Evolutionary conservation across 2,329 filamentous ascomycete species (phyloP).

Genomic region (Rhynchosporium agropyri): DNA sequence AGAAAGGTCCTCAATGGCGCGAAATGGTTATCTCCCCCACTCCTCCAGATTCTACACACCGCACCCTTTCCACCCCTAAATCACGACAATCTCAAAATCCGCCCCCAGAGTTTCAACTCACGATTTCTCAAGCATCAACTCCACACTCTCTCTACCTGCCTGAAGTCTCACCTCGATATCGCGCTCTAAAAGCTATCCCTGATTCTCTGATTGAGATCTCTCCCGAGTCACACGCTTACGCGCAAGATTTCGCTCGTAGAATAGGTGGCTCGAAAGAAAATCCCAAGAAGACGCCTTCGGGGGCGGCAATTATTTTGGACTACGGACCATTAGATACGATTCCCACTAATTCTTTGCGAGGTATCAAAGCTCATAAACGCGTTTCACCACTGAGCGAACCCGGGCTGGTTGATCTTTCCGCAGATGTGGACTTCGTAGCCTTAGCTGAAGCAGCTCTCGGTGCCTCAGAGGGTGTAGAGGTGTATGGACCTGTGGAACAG

Average conservation of each 20-base stretch:
- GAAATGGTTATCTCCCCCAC: conserved; percentile 78
- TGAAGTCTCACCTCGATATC: conserved; percentile 78
- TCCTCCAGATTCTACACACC: conserved; percentile 56
- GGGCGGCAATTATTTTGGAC: conserved; percentile 92
- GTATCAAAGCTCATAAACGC: conserved; percentile 75
- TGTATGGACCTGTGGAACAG: conserved; percentile 90
- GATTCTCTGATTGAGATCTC: conserved; percentile 85
- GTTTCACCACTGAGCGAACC: conserved; percentile 81
- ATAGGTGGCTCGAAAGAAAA: conserved; percentile 70
- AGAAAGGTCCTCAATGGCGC: conserved; percentile 68
- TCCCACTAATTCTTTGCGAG: conserved; percentile 86
- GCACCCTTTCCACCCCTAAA: conserved; percentile 56
- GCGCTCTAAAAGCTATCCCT: conserved; percentile 66
- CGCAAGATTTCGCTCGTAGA: conserved; percentile 76
- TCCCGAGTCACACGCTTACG: conserved; percentile 81
- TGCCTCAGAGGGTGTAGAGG: conserved; percentile 79
- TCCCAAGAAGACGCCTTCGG: conserved; percentile 66
- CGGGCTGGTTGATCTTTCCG: conserved; percentile 84
- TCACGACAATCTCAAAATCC: conserved; percentile 51
- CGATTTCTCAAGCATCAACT: conserved; percentile 72
- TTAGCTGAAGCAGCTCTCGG: conserved; percentile 79
- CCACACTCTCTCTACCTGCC: conserved; percentile 86
- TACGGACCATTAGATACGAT: conserved; percentile 82
- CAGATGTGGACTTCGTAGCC: conserved; percentile 90
- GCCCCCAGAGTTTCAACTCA: conserved; percentile 85